Conservation (phyloP, 2,329 filamentous ascomycete species). For the Kalmusia sp. region DNA sequence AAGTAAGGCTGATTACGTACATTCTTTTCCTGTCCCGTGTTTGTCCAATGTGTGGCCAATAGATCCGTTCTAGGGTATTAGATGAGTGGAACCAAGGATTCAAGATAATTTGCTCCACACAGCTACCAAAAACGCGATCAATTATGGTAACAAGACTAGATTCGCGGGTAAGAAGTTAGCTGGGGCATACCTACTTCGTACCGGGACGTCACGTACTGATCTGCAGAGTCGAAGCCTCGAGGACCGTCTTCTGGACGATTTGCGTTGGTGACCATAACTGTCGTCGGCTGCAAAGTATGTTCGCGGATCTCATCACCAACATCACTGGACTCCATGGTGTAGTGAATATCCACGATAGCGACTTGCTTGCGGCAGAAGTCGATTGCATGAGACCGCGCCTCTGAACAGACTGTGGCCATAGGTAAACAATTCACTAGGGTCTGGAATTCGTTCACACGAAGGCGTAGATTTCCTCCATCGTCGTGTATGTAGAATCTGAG, state of each 20-base stretch:
- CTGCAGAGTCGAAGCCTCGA: background rate
- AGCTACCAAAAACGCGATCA: background rate
- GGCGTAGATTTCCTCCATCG: background rate
- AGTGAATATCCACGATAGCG: background rate
- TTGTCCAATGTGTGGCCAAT: background rate
- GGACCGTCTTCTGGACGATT: background rate
- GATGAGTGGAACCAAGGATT: background rate
- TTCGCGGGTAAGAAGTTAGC: background rate
- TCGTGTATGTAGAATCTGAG: background rate
- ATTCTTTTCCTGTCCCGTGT: background rate
- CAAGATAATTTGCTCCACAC: background rate
- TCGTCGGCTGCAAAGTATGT: background rate
- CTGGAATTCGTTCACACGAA: conserved; percentile 2
- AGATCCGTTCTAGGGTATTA: background rate
- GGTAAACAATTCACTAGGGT: background rate
- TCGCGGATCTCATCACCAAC: background rate
- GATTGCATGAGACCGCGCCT: background rate
- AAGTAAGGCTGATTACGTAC: background rate
- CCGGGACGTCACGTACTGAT: background rate
- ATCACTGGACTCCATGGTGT: background rate
- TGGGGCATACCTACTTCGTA: background rate
- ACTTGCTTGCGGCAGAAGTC: background rate
- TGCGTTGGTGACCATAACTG: background rate
- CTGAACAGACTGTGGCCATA: conserved; percentile 6
- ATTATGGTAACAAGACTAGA: background rate